Conservation (phyloP, 352 stramenopile genomes). For the Pythium monospermum region DNA sequence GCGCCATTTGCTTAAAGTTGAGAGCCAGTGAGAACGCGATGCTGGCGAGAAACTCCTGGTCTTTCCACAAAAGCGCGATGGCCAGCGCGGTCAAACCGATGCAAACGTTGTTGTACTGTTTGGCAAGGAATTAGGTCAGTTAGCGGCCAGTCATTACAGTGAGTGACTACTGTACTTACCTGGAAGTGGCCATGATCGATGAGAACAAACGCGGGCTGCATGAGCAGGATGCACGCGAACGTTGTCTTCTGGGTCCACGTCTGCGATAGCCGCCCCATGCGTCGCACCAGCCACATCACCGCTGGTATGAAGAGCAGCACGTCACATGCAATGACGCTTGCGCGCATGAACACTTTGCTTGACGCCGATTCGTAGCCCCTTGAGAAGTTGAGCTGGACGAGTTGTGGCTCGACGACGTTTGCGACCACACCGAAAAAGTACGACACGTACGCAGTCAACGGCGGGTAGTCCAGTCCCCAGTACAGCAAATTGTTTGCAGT, state of each 20-base stretch:
- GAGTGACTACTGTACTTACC: slow-evolving; percentile 22
- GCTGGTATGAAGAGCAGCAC: slow-evolving; percentile 86
- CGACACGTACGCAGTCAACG: slow-evolving; percentile 91
- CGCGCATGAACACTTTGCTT: slow-evolving; percentile 90
- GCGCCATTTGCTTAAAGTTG: slow-evolving; percentile 99
- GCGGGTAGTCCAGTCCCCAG: slow-evolving; percentile 98
- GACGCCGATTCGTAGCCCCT: slow-evolving; percentile 81
- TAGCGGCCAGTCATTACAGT: neutral
- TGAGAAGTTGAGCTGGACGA: slow-evolving; percentile 78
- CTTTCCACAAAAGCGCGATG: slow-evolving; percentile 60
- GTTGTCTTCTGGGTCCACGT: slow-evolving; percentile 47
- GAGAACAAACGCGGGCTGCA: slow-evolving; percentile 89
- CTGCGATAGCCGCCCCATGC: slow-evolving; percentile 35
- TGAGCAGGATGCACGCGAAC: slow-evolving; percentile 63
- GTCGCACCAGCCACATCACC: slow-evolving; percentile 37
- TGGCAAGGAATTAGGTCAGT: neutral
- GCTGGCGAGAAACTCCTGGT: slow-evolving; percentile 79
- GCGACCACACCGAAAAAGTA: slow-evolving; percentile 78
- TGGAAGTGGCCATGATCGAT: slow-evolving; percentile 99
- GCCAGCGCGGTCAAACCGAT: slow-evolving; percentile 87
- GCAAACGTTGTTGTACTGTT: slow-evolving; percentile 96
- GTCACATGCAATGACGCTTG: slow-evolving; percentile 92
- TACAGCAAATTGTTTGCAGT: slow-evolving; percentile 92
- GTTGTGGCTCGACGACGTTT: slow-evolving; percentile 69
- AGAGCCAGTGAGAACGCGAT: slow-evolving; percentile 91